Evolutionary conservation across 2,329 filamentous ascomycete species (phyloP).

Genomic region (Westerdykella aurantiaca): DNA sequence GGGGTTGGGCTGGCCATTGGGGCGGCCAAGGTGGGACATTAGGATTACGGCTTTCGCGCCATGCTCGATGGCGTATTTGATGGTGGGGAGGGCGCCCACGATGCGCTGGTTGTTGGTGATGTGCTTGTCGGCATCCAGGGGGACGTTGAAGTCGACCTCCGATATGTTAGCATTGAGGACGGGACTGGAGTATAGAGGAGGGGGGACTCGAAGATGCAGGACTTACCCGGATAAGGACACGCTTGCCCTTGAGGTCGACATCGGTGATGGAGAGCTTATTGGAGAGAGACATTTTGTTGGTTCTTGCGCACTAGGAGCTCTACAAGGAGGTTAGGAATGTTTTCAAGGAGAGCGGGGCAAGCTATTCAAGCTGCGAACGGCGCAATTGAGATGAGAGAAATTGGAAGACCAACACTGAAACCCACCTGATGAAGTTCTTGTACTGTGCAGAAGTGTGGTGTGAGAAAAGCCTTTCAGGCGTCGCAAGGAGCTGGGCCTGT

Average conservation of each 20-base stretch:
- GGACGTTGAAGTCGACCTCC: conserved; percentile 99
- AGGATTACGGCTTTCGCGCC: conserved; percentile 89
- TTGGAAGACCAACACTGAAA: too few species aligned
- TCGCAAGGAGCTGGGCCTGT: too few species aligned
- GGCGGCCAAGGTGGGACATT: conserved; percentile 97
- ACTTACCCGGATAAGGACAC: conserved; percentile 91
- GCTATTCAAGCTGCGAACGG: too few species aligned
- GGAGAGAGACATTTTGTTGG: conserved; percentile 77
- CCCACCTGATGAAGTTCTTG: too few species aligned
- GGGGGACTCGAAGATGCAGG: conserved; percentile 1
- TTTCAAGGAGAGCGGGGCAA: too few species aligned
- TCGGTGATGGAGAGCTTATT: conserved; percentile 97
- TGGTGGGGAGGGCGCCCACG: conserved; percentile 87
- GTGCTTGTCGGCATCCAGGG: conserved; percentile 85
- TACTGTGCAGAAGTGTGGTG: too few species aligned
- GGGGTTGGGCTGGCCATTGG: conserved; percentile 78
- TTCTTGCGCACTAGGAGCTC: conserved; percentile 13
- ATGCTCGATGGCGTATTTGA: conserved; percentile 87
- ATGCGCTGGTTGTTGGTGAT: conserved; percentile 99
- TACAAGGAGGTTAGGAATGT: conserved; percentile 6
- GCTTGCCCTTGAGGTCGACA: conserved; percentile 95
- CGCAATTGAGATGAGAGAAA: too few species aligned
- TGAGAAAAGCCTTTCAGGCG: too few species aligned
- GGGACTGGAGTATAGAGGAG: neutral
- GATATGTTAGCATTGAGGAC: conserved; percentile 6